Percentiles rank a stretch among this genome's conserved stretches.
phyloP scores from a whole-genome alignment of 805 yeast species.

The Kuraishia ogatae region DNA sequence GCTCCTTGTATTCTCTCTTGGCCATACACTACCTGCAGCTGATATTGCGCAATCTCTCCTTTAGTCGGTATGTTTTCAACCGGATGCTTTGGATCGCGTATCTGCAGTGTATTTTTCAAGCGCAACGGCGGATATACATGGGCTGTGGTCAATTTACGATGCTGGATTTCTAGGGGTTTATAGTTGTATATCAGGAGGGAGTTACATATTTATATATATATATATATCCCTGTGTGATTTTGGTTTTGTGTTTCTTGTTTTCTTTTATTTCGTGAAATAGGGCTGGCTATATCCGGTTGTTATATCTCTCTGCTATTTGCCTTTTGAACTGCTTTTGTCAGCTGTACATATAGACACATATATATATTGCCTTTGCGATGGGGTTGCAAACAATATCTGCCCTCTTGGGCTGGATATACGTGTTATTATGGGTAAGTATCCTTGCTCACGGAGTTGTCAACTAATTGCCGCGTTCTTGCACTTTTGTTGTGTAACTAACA shows the following conservation, averaged over 20 bases:
- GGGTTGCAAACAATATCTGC: neutral
- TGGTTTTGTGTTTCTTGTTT: neutral
- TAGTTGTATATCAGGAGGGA: neutral
- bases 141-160: neutral
- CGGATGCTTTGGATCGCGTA: neutral
- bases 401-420: slow-evolving; percentile 3
- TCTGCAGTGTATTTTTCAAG: neutral
- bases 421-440: slow-evolving; percentile 4
- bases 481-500: neutral
- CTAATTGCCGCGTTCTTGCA: neutral
- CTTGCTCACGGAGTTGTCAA: too few relatives aligned
- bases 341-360: neutral
- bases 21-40: neutral
- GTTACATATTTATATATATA: too few relatives aligned
- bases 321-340: neutral
- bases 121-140: neutral
- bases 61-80: neutral
- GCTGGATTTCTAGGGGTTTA: neutral
- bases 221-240: neutral
- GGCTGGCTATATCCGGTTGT: neutral
- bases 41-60: neutral
- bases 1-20: too few relatives aligned
- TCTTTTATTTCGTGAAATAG: too few relatives aligned
- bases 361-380: neutral
- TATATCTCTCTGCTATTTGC: neutral